Percentiles rank a stretch among this genome's conserved stretches.
These are phyloP conservation scores for Hygrophila difformis DNA, from an alignment of 257 asterid species.

Conservation along the genomic window DNA sequence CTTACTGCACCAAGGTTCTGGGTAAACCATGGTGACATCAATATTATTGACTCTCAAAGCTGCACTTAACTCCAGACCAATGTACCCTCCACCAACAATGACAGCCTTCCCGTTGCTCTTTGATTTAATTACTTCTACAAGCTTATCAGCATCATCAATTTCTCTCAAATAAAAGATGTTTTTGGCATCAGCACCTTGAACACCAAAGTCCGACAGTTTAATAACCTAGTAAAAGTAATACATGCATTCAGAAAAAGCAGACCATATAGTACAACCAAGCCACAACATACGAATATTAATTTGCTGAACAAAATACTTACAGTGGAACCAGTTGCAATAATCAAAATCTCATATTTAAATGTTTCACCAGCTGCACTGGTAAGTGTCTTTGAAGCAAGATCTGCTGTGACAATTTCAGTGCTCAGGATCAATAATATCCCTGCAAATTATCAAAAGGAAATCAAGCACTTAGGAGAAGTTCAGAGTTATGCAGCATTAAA, in stretches of 20 bases:
- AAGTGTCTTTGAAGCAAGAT: slow-evolving; percentile 61
- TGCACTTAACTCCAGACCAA: slow-evolving; percentile 86
- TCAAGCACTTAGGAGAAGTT: not conserved
- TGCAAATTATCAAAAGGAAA: slow-evolving; percentile 21
- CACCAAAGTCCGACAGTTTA: slow-evolving; percentile 65
- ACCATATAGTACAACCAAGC: slow-evolving; percentile 1
- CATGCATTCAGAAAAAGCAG: slow-evolving; percentile 7
- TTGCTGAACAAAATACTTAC: slow-evolving; percentile 13
- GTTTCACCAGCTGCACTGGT: slow-evolving; percentile 57
- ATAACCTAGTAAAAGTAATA: slow-evolving; percentile 37
- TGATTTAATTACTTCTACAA: slow-evolving; percentile 60
- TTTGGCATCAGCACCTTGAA: slow-evolving; percentile 72
- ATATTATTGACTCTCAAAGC: slow-evolving; percentile 53
- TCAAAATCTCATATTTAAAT: slow-evolving; percentile 39
- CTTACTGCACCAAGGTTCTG: slow-evolving; percentile 97
- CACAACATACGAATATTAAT: not conserved
- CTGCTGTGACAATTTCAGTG: slow-evolving; percentile 72
- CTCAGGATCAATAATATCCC: slow-evolving; percentile 65
- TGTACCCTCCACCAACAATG: slow-evolving; percentile 87
- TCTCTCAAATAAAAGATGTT: slow-evolving; percentile 70
- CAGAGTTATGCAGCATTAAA: not conserved
- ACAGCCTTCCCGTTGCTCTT: slow-evolving; percentile 69
- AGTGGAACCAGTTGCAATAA: slow-evolving; percentile 86
- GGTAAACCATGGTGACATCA: slow-evolving; percentile 80
- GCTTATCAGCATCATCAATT: slow-evolving; percentile 72